Percentiles rank a stretch among this genome's conserved stretches.
Conservation (phyloP, 2,329 filamentous ascomycete genomes). For the Paraconiothyrium sp. region DNA sequence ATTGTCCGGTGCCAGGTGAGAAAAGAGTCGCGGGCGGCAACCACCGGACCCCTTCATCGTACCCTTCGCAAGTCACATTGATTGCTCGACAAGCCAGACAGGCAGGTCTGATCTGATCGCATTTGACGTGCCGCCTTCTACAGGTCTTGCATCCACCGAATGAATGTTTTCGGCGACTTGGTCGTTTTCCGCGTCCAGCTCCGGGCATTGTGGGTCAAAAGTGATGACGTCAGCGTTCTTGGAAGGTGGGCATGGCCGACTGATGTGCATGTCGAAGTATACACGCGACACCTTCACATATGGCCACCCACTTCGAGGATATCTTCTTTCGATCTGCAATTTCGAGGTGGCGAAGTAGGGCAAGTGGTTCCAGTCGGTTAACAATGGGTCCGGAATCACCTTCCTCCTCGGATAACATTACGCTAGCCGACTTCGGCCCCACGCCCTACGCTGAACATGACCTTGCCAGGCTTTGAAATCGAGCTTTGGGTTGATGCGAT, state of each 20-base stretch:
- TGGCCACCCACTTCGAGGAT: not conserved
- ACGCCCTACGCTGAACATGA: not conserved
- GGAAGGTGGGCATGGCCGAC: not conserved
- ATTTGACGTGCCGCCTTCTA: constrained; percentile 22
- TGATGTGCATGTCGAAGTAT: not conserved
- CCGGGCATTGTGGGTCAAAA: constrained; percentile 5
- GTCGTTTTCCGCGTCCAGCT: constrained; percentile 7
- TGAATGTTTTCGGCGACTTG: constrained; percentile 21
- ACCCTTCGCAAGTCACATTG: constrained; percentile 18
- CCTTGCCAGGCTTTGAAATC: not conserved
- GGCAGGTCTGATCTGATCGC: constrained; percentile 20
- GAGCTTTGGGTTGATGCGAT: too few species aligned
- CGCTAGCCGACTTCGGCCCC: not conserved
- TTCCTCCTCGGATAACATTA: not conserved
- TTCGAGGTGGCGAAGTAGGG: not conserved
- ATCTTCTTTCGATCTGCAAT: too few species aligned
- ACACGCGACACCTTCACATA: not conserved
- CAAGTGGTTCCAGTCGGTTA: constrained; percentile 5
- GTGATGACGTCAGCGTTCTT: constrained; percentile 1
- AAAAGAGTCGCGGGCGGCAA: constrained; percentile 15
- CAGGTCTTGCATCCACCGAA: constrained; percentile 23
- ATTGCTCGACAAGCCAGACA: constrained; percentile 20
- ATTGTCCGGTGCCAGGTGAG: constrained; percentile 6
- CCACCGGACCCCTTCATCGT: constrained; percentile 17
- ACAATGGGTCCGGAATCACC: not conserved